phyloP scores from a whole-genome alignment of 139 green algal species.

The Volvox africanus region DNA sequence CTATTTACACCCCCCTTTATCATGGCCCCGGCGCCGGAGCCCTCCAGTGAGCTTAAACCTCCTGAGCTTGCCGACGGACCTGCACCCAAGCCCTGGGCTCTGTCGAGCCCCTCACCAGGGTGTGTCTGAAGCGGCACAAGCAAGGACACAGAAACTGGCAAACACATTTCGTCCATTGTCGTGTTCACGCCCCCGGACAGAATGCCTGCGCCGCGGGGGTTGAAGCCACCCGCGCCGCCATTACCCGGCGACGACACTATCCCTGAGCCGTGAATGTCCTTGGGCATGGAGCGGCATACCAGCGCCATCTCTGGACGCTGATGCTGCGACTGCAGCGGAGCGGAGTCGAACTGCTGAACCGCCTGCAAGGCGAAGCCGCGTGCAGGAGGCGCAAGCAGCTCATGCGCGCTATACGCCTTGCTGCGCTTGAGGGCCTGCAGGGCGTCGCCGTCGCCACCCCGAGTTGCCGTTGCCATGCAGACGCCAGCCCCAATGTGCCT shows the following conservation, averaged over 20 bases:
- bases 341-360: neutral
- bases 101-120: too few relatives aligned
- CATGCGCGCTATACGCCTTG: neutral
- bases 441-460: neutral
- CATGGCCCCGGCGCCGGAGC: too few relatives aligned
- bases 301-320: neutral
- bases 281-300: neutral
- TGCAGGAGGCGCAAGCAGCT: neutral
- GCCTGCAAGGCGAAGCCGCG: constrained; percentile 7
- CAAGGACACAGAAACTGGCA: too few relatives aligned
- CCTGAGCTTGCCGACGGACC: too few relatives aligned
- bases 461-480: neutral
- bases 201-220: too few relatives aligned
- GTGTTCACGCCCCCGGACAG: too few relatives aligned
- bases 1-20: too few relatives aligned
- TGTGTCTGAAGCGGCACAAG: too few relatives aligned
- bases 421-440: constrained; percentile 35
- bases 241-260: neutral
- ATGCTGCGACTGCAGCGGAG: neutral
- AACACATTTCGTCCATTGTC: too few relatives aligned
- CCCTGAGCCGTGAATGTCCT: neutral
- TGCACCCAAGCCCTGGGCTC: too few relatives aligned
- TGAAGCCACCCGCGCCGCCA: too few relatives aligned
- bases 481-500: neutral
- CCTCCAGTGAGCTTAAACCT: too few relatives aligned